Percentiles rank a stretch among this genome's conserved stretches.
Evolutionary conservation across 768 basidiomycete species (phyloP).

Genomic region (Auriscalpium microsporum): DNA sequence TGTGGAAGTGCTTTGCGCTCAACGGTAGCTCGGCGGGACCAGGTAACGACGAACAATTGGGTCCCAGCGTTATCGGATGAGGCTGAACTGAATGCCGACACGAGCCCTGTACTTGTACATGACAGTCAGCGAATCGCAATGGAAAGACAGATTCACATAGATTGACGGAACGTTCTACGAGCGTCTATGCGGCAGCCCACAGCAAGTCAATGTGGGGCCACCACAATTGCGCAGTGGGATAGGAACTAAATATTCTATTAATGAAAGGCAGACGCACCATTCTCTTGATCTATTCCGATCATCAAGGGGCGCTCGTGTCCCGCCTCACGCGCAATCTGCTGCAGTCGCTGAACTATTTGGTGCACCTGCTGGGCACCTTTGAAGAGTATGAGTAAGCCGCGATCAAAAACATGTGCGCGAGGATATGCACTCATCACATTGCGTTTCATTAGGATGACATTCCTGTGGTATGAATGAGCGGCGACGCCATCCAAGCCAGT

Average conservation of each 20-base stretch:
- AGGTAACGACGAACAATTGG: conserved; percentile 45
- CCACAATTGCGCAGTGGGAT: too few relatives aligned
- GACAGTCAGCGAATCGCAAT: too few relatives aligned
- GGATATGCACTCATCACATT: conserved; percentile 45
- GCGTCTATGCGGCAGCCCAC: too few relatives aligned
- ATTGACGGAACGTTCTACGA: too few relatives aligned
- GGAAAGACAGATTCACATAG: too few relatives aligned
- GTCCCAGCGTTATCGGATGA: conserved; percentile 38
- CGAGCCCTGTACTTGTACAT: conserved; percentile 36
- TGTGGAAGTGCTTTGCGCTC: conserved; percentile 17
- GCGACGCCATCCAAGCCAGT: background rate
- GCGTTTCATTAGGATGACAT: conserved; percentile 61
- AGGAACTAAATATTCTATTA: background rate
- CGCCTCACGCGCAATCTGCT: conserved; percentile 45
- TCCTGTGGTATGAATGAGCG: conserved; percentile 19
- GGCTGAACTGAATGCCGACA: conserved; percentile 52
- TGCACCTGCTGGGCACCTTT: conserved; percentile 46
- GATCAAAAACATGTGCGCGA: background rate
- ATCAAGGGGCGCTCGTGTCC: conserved; percentile 50
- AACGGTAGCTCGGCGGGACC: background rate
- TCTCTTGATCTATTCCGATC: conserved; percentile 70
- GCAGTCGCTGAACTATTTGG: conserved; percentile 39
- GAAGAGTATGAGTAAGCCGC: background rate
- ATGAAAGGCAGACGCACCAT: conserved; percentile 33
- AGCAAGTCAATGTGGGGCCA: too few relatives aligned